Percentiles rank a stretch among this genome's conserved stretches.
phyloP scores from a whole-genome alignment of 1,139 yeast genomes.

The Entelexis sorbosivorans region DNA sequence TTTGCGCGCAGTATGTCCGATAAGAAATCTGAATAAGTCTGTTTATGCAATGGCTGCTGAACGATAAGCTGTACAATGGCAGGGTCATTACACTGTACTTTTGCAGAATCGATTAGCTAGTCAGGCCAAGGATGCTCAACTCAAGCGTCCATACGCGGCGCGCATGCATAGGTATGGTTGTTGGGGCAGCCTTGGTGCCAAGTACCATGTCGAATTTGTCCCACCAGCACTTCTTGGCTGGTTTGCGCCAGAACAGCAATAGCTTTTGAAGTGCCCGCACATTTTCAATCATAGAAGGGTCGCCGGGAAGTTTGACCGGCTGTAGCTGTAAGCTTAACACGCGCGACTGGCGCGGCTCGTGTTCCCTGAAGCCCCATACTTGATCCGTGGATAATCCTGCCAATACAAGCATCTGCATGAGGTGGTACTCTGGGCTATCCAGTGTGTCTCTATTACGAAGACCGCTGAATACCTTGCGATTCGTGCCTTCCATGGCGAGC shows the following conservation, averaged over 20 bases:
- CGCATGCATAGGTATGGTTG: conserved; percentile 46
- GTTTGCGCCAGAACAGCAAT: conserved; percentile 90
- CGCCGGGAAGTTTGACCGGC: conserved; percentile 35
- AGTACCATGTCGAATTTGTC: conserved; percentile 47
- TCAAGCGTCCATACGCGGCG: conserved; percentile 83
- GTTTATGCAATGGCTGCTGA: too few relatives aligned
- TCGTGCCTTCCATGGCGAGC: conserved; percentile 35
- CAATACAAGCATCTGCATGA: conserved; percentile 87
- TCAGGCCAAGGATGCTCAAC: conserved; percentile 35
- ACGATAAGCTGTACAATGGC: too few relatives aligned
- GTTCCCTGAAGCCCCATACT: conserved; percentile 76
- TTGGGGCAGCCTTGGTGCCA: conserved; percentile 27
- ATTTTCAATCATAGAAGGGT: conserved; percentile 14
- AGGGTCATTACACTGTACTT: too few relatives aligned
- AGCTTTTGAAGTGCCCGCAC: conserved; percentile 46
- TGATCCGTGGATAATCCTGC: conserved; percentile 68
- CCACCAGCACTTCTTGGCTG: conserved; percentile 99
- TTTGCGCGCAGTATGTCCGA: too few relatives aligned
- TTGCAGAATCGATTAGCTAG: not conserved
- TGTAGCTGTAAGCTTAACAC: conserved; percentile 76
- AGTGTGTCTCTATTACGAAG: conserved; percentile 36
- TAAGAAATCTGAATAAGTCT: too few relatives aligned
- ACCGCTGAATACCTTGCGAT: conserved; percentile 64
- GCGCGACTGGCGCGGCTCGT: conserved; percentile 79
- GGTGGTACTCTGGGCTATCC: conserved; percentile 91